These are phyloP conservation scores for Neurospora sublineolata DNA, from an alignment of 495 filamentous ascomycete genomes.

Conservation along the genomic window DNA sequence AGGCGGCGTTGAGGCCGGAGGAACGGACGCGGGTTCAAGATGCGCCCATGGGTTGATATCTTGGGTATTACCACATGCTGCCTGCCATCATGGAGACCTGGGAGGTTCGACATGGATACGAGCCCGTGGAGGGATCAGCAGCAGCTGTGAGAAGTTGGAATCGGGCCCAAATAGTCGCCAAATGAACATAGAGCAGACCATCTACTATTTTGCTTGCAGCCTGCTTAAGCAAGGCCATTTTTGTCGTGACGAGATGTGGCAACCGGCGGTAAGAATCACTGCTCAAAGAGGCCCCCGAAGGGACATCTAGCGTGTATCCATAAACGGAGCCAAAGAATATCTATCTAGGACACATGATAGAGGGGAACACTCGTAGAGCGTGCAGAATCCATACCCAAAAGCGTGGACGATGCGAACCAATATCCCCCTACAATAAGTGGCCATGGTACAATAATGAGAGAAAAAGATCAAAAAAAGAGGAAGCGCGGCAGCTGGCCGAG, in stretches of 20 bases:
- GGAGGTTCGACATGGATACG: not conserved
- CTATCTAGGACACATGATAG: conserved; percentile 52
- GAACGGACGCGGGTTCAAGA: conserved; percentile 4
- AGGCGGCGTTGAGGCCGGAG: conserved; percentile 15
- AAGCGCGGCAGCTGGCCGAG: conserved; percentile 4
- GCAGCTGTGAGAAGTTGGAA: not conserved
- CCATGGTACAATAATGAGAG: conserved; percentile 48
- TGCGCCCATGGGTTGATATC: not conserved
- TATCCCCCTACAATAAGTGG: conserved; percentile 81
- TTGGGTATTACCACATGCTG: not conserved
- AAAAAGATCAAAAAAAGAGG: conserved; percentile 24
- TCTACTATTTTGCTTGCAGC: not conserved
- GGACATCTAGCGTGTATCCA: conserved; percentile 46
- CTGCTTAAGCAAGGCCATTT: not conserved
- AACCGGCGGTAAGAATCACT: conserved; percentile 51
- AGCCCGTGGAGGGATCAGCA: not conserved
- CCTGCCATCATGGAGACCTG: not conserved
- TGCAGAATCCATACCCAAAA: conserved; percentile 1
- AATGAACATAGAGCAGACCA: not conserved
- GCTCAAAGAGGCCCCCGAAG: conserved; percentile 33
- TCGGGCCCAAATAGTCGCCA: not conserved
- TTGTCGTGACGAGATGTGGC: conserved; percentile 31
- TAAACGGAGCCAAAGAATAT: conserved; percentile 40
- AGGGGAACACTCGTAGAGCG: conserved; percentile 40
- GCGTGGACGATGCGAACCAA: conserved; percentile 17